Percentiles rank a stretch among this genome's conserved stretches.
phyloP scores from a whole-genome alignment of 768 basidiomycete genomes.

The Leccinum arenicola region DNA sequence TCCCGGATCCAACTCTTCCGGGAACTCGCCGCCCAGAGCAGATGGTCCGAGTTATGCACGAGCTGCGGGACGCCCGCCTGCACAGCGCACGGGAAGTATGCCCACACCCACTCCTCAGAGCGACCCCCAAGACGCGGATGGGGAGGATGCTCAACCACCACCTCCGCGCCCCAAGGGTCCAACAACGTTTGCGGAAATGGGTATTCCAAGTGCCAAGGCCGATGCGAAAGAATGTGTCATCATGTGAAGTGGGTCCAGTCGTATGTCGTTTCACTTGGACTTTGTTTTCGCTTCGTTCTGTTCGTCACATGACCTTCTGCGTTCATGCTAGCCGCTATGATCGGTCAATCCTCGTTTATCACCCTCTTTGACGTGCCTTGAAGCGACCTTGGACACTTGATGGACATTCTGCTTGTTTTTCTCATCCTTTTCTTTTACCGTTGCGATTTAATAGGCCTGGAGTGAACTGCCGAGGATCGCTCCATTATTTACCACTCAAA shows the following conservation, averaged over 20 bases:
- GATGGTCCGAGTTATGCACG: slow-evolving; percentile 28
- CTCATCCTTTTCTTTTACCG: background rate
- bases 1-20: slow-evolving; percentile 27
- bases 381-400: background rate
- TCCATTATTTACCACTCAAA: background rate
- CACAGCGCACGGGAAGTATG: slow-evolving; percentile 23
- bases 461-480: background rate
- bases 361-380: background rate
- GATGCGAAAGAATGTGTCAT: slow-evolving; percentile 84
- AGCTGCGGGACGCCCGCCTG: slow-evolving; percentile 32
- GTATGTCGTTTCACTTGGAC: background rate
- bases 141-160: slow-evolving; percentile 4
- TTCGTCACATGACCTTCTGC: background rate
- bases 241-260: slow-evolving; percentile 59
- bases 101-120: slow-evolving; percentile 16
- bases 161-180: slow-evolving; percentile 39
- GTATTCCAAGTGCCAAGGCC: slow-evolving; percentile 72
- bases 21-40: slow-evolving; percentile 10
- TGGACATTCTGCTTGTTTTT: background rate
- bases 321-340: background rate
- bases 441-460: background rate
- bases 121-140: background rate
- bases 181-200: slow-evolving; percentile 93
- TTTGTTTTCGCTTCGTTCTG: background rate
- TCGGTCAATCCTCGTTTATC: background rate